Percentiles rank a stretch among this genome's conserved stretches.
Evolutionary conservation across 2,329 filamentous ascomycete species (phyloP).

Genomic region (Neonectria sp.): DNA sequence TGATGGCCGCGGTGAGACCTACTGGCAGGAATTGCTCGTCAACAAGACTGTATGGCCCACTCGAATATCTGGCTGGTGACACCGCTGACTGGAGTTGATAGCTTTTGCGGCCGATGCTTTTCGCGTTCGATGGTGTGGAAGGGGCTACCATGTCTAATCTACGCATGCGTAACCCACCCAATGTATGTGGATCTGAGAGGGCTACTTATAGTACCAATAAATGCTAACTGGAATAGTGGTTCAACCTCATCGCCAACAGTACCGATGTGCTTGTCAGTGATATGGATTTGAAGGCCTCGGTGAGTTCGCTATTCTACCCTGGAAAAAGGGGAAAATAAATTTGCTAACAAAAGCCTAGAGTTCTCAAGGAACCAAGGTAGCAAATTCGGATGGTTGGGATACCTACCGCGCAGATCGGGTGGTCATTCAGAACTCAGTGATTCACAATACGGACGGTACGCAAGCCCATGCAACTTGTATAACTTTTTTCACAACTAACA

Average conservation of each 20-base stretch:
- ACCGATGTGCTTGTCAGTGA: constrained; percentile 75
- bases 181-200: constrained; percentile 26
- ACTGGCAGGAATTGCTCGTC: constrained; percentile 40
- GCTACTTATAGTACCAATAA: fast-evolving
- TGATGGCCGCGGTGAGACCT: constrained; percentile 55
- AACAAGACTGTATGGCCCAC: constrained; percentile 37
- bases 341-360: constrained; percentile 31
- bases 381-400: constrained; percentile 77
- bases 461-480: background rate
- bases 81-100: constrained; percentile 57
- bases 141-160: constrained; percentile 72
- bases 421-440: constrained; percentile 77
- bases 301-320: background rate
- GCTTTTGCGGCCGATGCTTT: constrained; percentile 43
- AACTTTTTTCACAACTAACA: background rate
- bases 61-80: constrained; percentile 67
- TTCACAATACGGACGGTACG: constrained; percentile 46
- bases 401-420: constrained; percentile 74
- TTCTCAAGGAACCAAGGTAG: constrained; percentile 41
- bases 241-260: constrained; percentile 76
- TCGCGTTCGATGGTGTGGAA: constrained; percentile 51
- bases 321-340: background rate
- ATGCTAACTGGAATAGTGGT: constrained; percentile 45
- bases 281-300: constrained; percentile 71
- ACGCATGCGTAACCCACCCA: constrained; percentile 71